phyloP scores from a whole-genome alignment of 2,329 filamentous ascomycete genomes.

The Aspergillus fijiensis region DNA sequence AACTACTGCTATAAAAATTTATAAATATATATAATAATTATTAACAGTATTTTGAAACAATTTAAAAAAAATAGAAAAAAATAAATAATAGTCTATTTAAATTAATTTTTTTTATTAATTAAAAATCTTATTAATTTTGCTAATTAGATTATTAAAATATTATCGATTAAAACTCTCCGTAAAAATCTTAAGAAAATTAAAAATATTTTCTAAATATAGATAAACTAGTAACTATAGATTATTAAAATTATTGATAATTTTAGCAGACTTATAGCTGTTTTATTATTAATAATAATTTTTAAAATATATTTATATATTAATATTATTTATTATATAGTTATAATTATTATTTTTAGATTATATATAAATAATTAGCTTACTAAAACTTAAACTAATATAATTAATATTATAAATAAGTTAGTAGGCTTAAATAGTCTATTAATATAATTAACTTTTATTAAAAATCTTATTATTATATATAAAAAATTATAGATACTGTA shows the following conservation, averaged over 20 bases:
- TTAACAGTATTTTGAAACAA: background rate
- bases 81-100: background rate
- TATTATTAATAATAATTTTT: background rate
- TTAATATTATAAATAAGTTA: no score
- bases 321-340: background rate
- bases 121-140: background rate
- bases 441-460: no score
- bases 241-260: background rate
- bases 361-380: background rate
- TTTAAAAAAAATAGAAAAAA: background rate
- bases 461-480: background rate
- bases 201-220: background rate
- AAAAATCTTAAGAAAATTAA: background rate
- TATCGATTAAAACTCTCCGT: background rate
- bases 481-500: background rate
- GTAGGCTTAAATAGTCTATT: no score
- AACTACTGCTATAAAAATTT: background rate
- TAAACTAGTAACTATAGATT: background rate
- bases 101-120: background rate
- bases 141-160: background rate
- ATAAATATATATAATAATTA: background rate
- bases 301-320: background rate
- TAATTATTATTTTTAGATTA: background rate
- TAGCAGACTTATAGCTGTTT: no score
- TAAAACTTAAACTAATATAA: no score